These are phyloP conservation scores for Lyophyllum atratum DNA, from an alignment of 768 basidiomycete species.

Conservation along the genomic window DNA sequence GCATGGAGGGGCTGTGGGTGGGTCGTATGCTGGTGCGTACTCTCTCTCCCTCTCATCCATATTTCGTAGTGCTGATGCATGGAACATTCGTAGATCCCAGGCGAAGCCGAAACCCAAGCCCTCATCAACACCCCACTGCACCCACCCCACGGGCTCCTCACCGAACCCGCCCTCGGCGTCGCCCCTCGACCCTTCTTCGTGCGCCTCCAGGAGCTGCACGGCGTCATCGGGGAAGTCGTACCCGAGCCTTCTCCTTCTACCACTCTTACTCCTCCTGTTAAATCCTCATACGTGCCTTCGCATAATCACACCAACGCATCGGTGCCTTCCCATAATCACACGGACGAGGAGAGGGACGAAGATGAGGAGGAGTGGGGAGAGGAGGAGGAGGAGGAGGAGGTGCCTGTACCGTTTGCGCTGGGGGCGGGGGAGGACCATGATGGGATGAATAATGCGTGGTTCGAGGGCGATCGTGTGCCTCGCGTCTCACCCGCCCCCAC, in stretches of 20 bases:
- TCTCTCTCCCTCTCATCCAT: neutral
- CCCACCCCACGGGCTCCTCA: slow-evolving; percentile 27
- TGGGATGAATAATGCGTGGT: slow-evolving; percentile 17
- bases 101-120: neutral
- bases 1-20: slow-evolving; percentile 54
- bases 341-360: neutral
- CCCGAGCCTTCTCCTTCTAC: neutral
- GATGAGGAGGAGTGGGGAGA: neutral
- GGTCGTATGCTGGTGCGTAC: slow-evolving; percentile 56
- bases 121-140: slow-evolving; percentile 3
- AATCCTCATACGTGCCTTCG: no score
- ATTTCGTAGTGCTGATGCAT: neutral
- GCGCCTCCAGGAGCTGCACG: slow-evolving; percentile 57
- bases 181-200: slow-evolving; percentile 36
- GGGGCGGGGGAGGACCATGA: neutral
- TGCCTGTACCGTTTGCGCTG: neutral
- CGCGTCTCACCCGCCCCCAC: no score
- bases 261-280: neutral
- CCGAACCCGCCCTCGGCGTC: neutral
- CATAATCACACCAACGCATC: neutral
- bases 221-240: slow-evolving; percentile 21
- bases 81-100: no score
- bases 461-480: neutral
- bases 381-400: no score
- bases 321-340: neutral